A percentile compares a stretch with the other conserved stretches of the same genome.
Conservation (phyloP, 2,329 filamentous ascomycete genomes). For the Colletotrichum shisoi region DNA sequence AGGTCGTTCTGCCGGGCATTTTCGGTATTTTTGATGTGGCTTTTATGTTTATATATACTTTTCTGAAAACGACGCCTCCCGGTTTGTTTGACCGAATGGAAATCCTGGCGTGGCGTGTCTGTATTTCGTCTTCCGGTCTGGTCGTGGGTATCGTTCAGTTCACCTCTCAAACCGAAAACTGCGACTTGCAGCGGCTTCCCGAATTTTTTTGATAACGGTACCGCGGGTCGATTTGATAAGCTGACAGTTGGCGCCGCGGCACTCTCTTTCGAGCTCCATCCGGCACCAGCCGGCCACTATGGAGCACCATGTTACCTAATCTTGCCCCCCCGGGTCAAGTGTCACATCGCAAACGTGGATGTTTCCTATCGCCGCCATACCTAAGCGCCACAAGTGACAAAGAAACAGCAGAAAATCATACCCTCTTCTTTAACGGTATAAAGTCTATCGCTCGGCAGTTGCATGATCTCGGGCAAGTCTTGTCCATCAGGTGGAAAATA, state of each 20-base stretch:
- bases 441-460: conserved; percentile 10
- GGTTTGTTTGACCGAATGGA: neutral
- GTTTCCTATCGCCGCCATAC: neutral
- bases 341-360: neutral
- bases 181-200: conserved; percentile 29
- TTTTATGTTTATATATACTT: conserved; percentile 4
- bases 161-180: neutral
- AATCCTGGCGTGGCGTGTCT: neutral
- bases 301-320: neutral
- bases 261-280: too few species aligned
- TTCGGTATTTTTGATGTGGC: conserved; percentile 12
- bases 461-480: neutral
- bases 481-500: neutral
- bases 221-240: conserved; percentile 31
- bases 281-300: neutral
- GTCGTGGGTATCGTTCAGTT: neutral
- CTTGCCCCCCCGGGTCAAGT: neutral
- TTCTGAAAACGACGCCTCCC: neutral
- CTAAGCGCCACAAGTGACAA: conserved; percentile 8
- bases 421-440: too few species aligned
- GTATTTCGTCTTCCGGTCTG: conserved; percentile 21
- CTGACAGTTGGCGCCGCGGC: neutral
- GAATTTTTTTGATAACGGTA: conserved; percentile 37
- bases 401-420: neutral
- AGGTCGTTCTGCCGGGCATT: conserved; percentile 55